Base-by-base conservation (phyloP, 2,329 filamentous ascomycete genomes). In the Pyrenochaeta sp. region DNA sequence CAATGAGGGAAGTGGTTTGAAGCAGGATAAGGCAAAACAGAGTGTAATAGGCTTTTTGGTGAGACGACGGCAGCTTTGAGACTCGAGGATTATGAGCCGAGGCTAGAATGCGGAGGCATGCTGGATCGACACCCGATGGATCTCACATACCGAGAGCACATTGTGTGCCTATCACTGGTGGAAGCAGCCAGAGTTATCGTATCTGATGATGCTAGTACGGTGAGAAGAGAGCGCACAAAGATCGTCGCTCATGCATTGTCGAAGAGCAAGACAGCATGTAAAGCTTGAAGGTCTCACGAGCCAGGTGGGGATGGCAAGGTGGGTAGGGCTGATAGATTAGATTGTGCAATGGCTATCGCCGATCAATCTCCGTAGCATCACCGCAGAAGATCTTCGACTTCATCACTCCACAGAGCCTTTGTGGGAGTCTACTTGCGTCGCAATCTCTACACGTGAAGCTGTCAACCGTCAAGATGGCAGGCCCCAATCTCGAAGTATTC, bases 401-500 rank as follows among this genome's bases (percentile, higher is more conserved):
- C 50, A 37, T 56, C 50, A 45, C 41, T 41, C 58, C 35, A 54
- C 45, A 31, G 31, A 20, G 23, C 18, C 31, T 4, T 42, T 39
- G 11, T 17, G n/a, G 29, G 14, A 2, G 14, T 35, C 29, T 35
- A 21, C 12, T 21, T 15, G n/a, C 29, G 27, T 33, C 35, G 21
- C 21, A 42, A 18, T 12, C 29, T 36, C 37, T 27, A 33, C 51
- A 63, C 77, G 79, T 72, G 45, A 68, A 18, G 15, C 32, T 9
- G 18, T n/a, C 23, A 15, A 33, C 14, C 36, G n/a, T 45, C 74
- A 82, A 71, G 64, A 84, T 97, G 87, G 91, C 86, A 46, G 92
- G 93, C 47, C 85, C 93, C 23, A 97, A 97, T 76, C 85, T 98
- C 54, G 94, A 98, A 82, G 87, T 97, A 62, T 93, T 96, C 85